Evolutionary conservation across 176 grass and related monocot species (phyloP).

Genomic region (Thalia dealbata): DNA sequence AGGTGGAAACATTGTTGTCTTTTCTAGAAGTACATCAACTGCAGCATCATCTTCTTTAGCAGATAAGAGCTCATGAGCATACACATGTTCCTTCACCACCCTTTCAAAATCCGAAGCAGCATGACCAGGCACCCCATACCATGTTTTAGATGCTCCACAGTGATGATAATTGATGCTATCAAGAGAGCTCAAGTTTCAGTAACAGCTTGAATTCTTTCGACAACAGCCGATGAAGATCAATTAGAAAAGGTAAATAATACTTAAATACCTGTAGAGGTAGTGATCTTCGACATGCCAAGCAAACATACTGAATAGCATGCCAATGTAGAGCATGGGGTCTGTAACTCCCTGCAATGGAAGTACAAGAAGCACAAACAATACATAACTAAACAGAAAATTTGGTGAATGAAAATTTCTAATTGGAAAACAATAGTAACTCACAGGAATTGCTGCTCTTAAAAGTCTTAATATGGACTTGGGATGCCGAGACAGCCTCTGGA

Average conservation of each 20-base stretch:
- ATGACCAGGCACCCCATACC: constrained; percentile 84
- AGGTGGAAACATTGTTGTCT: constrained; percentile 97
- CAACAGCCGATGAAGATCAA: constrained; percentile 4
- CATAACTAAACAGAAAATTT: not conserved
- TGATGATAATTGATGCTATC: constrained; percentile 96
- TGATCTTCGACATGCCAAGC: constrained; percentile 99
- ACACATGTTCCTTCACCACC: constrained; percentile 61
- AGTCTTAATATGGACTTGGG: constrained; percentile 65
- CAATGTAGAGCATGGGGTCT: constrained; percentile 98
- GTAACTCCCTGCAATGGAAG: constrained; percentile 74
- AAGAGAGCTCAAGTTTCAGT: not conserved
- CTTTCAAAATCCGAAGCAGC: constrained; percentile 68
- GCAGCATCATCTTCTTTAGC: constrained; percentile 73
- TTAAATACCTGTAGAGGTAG: constrained; percentile 85
- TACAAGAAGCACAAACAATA: constrained; percentile 12
- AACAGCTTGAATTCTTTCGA: constrained; percentile 1
- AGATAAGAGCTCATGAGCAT: constrained; percentile 61
- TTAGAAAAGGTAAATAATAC: not conserved
- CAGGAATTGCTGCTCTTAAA: constrained; percentile 59
- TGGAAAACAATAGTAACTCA: constrained; percentile 26
- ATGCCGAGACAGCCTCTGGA: constrained; percentile 70
- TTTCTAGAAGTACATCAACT: constrained; percentile 81
- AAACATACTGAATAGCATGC: constrained; percentile 99
- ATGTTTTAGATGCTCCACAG: constrained; percentile 87
- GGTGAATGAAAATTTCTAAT: not conserved